Conservation (phyloP, 1,284 basidiomycete species). For the Sphagnurus paluster region DNA sequence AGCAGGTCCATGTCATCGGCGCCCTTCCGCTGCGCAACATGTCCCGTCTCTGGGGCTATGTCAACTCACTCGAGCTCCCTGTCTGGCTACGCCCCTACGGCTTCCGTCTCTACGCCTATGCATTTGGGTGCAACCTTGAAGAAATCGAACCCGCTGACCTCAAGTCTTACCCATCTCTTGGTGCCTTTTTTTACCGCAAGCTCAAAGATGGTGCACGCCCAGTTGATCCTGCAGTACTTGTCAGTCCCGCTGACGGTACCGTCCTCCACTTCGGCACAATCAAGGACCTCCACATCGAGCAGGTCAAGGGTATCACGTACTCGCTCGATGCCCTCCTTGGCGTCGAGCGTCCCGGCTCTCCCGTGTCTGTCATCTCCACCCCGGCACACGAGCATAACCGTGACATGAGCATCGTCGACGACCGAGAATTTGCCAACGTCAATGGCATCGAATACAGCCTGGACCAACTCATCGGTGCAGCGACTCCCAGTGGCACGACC, state of each 20-base stretch:
- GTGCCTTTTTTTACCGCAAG: constrained; percentile 94
- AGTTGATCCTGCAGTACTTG: constrained; percentile 78
- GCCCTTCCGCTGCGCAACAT: constrained; percentile 93
- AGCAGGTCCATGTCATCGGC: constrained; percentile 91
- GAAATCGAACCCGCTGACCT: constrained; percentile 87
- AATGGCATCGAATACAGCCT: constrained; percentile 97
- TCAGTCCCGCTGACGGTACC: constrained; percentile 92
- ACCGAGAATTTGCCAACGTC: constrained; percentile 92
- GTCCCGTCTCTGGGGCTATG: constrained; percentile 94
- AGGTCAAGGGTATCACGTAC: constrained; percentile 98
- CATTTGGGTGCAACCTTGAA: constrained; percentile 93
- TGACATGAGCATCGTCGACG: constrained; percentile 64
- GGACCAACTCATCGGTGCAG: constrained; percentile 68
- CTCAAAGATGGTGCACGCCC: constrained; percentile 84
- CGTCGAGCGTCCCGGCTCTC: constrained; percentile 54
- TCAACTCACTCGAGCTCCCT: constrained; percentile 91
- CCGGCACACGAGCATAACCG: constrained; percentile 41
- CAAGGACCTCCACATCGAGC: constrained; percentile 82
- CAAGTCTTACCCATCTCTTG: constrained; percentile 77
- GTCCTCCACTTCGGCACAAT: constrained; percentile 94
- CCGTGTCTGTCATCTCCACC: constrained; percentile 30
- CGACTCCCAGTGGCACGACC: constrained; percentile 22
- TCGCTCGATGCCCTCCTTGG: constrained; percentile 92
- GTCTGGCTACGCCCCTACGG: constrained; percentile 93
- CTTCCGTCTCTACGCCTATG: constrained; percentile 80